Evolutionary conservation across 805 yeast genomes (phyloP).

Genomic region (Debaryomyces hansenii): DNA sequence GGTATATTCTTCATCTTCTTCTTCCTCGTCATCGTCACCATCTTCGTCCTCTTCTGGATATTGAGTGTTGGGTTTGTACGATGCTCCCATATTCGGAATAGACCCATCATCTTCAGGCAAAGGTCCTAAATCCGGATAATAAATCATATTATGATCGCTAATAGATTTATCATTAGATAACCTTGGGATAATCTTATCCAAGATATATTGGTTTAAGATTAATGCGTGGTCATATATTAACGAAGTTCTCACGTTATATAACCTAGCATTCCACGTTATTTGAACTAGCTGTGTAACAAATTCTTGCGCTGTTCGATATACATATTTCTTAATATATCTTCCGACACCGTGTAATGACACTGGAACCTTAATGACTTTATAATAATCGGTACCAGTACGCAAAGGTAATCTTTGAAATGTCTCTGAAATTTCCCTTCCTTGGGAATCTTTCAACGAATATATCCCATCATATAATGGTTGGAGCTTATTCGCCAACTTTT

Average conservation of each 20-base stretch:
- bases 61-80: neutral
- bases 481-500: constrained; percentile 34
- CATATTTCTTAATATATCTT: constrained; percentile 51
- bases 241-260: constrained; percentile 73
- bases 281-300: constrained; percentile 79
- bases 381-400: constrained; percentile 74
- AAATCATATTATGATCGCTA: constrained; percentile 34
- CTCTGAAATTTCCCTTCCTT: constrained; percentile 47
- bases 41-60: constrained; percentile 23
- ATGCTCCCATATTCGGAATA: neutral
- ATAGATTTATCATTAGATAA: constrained; percentile 43
- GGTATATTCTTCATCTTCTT: constrained; percentile 16
- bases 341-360: constrained; percentile 74
- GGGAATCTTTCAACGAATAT: constrained; percentile 38
- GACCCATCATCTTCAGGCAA: constrained; percentile 52
- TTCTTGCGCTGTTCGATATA: constrained; percentile 62
- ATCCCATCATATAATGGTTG: constrained; percentile 37
- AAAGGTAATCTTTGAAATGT: constrained; percentile 76
- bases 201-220: constrained; percentile 53
- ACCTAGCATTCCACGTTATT: constrained; percentile 87
- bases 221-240: constrained; percentile 68
- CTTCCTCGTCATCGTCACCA: constrained; percentile 23
- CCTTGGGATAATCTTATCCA: constrained; percentile 47
- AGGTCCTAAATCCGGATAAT: constrained; percentile 68
- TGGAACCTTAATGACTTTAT: constrained; percentile 75